Percentiles rank a stretch among this genome's conserved stretches.
phyloP scores from a whole-genome alignment of 1,139 yeast species.

The Debaryomyces fabryi region DNA sequence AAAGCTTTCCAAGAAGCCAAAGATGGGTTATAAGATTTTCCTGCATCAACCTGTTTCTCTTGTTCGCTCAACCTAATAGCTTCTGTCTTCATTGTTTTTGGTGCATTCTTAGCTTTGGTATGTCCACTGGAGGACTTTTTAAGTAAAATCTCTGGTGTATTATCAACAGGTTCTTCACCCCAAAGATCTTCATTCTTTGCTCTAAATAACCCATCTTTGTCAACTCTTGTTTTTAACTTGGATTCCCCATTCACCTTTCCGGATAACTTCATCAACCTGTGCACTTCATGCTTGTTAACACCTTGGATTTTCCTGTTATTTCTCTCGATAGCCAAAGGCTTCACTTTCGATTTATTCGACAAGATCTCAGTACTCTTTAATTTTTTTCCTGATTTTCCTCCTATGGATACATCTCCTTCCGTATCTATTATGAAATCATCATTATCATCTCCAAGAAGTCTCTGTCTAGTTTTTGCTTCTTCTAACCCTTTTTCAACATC shows the following conservation, averaged over 20 bases:
- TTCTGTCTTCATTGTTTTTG: slow-evolving; percentile 56
- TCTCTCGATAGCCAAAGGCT: slow-evolving; percentile 53
- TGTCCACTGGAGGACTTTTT: slow-evolving; percentile 46
- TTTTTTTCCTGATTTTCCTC: slow-evolving; percentile 32
- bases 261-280: slow-evolving; percentile 72
- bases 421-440: slow-evolving; percentile 75
- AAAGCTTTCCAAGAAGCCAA: slow-evolving; percentile 79
- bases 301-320: slow-evolving; percentile 57
- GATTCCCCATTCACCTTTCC: slow-evolving; percentile 69
- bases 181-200: slow-evolving; percentile 66
- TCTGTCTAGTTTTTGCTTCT: slow-evolving; percentile 65
- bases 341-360: slow-evolving; percentile 75
- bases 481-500: slow-evolving; percentile 77
- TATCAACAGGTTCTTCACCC: slow-evolving; percentile 41
- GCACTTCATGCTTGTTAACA: slow-evolving; percentile 67
- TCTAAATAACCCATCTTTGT: slow-evolving; percentile 63
- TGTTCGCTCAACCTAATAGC: slow-evolving; percentile 57
- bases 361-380: slow-evolving; percentile 77
- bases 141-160: slow-evolving; percentile 41
- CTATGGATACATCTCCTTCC: slow-evolving; percentile 52
- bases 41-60: slow-evolving; percentile 57
- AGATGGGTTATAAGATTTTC: slow-evolving; percentile 92
- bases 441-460: slow-evolving; percentile 59
- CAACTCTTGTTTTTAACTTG: slow-evolving; percentile 53
- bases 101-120: slow-evolving; percentile 55